A percentile compares a stretch with the other conserved stretches of the same genome.
Conservation (phyloP, 805 yeast species). For the Wickerhamomyces xylosicus region DNA sequence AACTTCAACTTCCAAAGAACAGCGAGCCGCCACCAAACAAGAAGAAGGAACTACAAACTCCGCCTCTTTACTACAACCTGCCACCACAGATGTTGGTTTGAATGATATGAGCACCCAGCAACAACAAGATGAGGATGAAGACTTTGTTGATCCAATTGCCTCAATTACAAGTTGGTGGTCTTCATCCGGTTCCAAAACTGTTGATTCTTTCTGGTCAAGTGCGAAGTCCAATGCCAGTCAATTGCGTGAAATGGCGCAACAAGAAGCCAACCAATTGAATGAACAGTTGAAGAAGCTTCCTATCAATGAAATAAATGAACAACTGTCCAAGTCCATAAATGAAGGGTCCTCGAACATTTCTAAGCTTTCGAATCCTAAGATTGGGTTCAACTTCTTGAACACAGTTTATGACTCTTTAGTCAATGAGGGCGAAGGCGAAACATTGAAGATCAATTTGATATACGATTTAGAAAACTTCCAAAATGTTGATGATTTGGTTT, state of each 20-base stretch:
- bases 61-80: too few species aligned
- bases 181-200: slow-evolving; percentile 54
- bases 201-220: slow-evolving; percentile 58
- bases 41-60: too few species aligned
- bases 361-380: slow-evolving; percentile 18
- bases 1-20: slow-evolving; percentile 11
- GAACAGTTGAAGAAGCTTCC: slow-evolving; percentile 21
- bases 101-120: slow-evolving; percentile 11
- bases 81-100: slow-evolving; percentile 12
- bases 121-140: slow-evolving; percentile 11
- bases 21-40: too few species aligned
- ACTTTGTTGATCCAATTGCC: slow-evolving; percentile 47
- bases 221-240: slow-evolving; percentile 28
- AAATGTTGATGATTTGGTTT: slow-evolving; percentile 35
- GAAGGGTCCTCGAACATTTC: slow-evolving; percentile 3
- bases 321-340: slow-evolving; percentile 4
- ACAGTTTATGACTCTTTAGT: slow-evolving; percentile 23
- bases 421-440: slow-evolving; percentile 43
- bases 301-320: slow-evolving; percentile 17
- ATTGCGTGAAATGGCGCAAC: slow-evolving; percentile 29
- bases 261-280: slow-evolving; percentile 18
- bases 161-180: slow-evolving; percentile 72
- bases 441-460: slow-evolving; percentile 51
- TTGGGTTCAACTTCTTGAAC: slow-evolving; percentile 11
- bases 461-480: slow-evolving; percentile 54